A percentile compares a stretch with the other conserved stretches of the same genome.
Evolutionary conservation across 257 asterid genomes (phyloP).

Genomic region (Pogostemon cablin): DNA sequence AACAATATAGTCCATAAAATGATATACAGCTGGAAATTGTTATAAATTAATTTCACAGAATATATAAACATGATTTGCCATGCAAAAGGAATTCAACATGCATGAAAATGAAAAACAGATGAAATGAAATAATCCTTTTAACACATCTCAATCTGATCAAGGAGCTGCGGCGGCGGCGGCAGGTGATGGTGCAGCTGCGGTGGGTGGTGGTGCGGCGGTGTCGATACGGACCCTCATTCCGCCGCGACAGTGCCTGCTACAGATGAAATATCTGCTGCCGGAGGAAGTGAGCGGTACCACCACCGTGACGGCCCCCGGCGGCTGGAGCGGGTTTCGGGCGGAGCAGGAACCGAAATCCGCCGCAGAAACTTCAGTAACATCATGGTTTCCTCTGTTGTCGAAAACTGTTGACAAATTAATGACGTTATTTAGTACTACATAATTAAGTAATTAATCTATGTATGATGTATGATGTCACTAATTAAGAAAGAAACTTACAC

Average conservation of each 20-base stretch:
- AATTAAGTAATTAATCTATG: too few relatives aligned
- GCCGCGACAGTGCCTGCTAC: slow-evolving; percentile 63
- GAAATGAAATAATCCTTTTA: neutral
- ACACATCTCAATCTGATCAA: neutral
- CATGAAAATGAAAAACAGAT: neutral
- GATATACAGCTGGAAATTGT: too few relatives aligned
- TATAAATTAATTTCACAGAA: too few relatives aligned
- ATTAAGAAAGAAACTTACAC: slow-evolving; percentile 37
- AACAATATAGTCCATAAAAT: too few relatives aligned
- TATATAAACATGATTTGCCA: too few relatives aligned
- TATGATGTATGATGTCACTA: too few relatives aligned
- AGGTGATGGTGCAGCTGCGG: slow-evolving; percentile 45
- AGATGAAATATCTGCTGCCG: slow-evolving; percentile 65
- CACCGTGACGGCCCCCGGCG: slow-evolving; percentile 53
- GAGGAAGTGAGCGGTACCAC: slow-evolving; percentile 54
- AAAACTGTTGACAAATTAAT: slow-evolving; percentile 52
- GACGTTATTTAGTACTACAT: too few relatives aligned
- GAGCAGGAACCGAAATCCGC: slow-evolving; percentile 56
- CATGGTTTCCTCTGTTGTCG: slow-evolving; percentile 48
- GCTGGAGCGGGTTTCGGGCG: slow-evolving; percentile 41
- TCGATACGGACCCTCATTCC: slow-evolving; percentile 70
- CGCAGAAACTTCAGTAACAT: slow-evolving; percentile 62
- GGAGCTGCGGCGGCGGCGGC: slow-evolving; percentile 10
- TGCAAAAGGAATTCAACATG: too few relatives aligned
- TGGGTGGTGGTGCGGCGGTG: slow-evolving; percentile 17